These are phyloP conservation scores for Yamadazyma siamensis DNA, from an alignment of 1,139 yeast genomes.

Conservation along the genomic window DNA sequence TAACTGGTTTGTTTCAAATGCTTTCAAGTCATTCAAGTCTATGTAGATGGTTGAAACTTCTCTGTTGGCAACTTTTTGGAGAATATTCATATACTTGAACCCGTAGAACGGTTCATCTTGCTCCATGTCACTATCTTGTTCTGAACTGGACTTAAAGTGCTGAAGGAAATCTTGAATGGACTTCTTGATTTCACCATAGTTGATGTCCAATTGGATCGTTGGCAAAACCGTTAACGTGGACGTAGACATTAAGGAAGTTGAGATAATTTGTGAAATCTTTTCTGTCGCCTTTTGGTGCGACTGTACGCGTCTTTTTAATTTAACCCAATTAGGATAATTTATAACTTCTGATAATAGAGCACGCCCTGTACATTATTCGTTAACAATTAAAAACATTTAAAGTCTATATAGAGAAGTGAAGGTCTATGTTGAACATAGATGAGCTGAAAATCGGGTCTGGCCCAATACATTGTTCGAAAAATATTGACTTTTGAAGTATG, in stretches of 20 bases:
- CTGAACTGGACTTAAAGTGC: conserved; percentile 48
- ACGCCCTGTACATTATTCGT: no score
- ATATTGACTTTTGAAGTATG: no score
- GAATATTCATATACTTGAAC: conserved; percentile 71
- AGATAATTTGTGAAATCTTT: conserved; percentile 1
- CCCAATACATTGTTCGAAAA: no score
- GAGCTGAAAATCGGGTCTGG: no score
- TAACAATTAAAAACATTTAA: background rate
- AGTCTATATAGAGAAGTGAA: conserved; percentile 2
- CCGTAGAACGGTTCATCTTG: conserved; percentile 31
- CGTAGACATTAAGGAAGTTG: conserved; percentile 20
- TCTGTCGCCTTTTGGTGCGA: conserved; percentile 2
- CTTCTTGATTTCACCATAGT: conserved; percentile 53
- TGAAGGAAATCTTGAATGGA: conserved; percentile 56
- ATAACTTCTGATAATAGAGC: background rate
- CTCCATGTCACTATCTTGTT: conserved; percentile 8
- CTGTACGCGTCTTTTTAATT: conserved; percentile 8
- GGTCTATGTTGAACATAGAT: no score
- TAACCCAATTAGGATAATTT: conserved; percentile 6
- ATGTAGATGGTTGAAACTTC: conserved; percentile 64
- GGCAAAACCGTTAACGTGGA: conserved; percentile 46
- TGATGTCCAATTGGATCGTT: conserved; percentile 57
- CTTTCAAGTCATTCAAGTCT: conserved; percentile 80
- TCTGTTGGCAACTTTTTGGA: conserved; percentile 83
- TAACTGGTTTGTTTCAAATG: conserved; percentile 51